Evolutionary conservation across 495 filamentous ascomycete species (phyloP).

Genomic region (Aspergillus cristatus): DNA sequence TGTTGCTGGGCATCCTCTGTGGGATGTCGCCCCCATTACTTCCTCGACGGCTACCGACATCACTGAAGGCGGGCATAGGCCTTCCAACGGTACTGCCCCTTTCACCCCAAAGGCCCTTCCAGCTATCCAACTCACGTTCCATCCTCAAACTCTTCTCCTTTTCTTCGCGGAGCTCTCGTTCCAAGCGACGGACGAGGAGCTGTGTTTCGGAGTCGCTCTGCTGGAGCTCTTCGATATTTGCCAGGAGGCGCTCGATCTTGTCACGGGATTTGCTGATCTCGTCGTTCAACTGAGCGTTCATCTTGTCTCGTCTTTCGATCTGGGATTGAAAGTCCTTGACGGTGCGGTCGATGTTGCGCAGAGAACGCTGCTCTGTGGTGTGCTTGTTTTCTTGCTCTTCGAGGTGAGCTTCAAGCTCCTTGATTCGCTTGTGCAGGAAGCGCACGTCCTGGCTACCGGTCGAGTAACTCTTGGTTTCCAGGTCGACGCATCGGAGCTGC

Average conservation of each 20-base stretch:
- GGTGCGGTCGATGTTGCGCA: conserved; percentile 88
- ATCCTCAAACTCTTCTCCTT: conserved; percentile 71
- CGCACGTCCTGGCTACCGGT: conserved; percentile 89
- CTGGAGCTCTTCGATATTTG: conserved; percentile 89
- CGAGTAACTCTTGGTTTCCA: conserved; percentile 96
- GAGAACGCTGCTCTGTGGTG: conserved; percentile 69
- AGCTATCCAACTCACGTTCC: conserved; percentile 81
- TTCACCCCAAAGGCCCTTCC: conserved; percentile 68
- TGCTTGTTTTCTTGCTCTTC: conserved; percentile 74
- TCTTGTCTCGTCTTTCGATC: conserved; percentile 86
- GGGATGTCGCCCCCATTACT: conserved; percentile 32
- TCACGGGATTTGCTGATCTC: conserved; percentile 78
- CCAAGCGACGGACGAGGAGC: conserved; percentile 69
- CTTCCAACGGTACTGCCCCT: conserved; percentile 32
- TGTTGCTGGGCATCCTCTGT: conserved; percentile 41
- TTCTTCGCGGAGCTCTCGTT: conserved; percentile 86
- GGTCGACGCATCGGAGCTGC: conserved; percentile 79
- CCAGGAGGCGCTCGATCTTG: conserved; percentile 78
- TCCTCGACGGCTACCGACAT: conserved; percentile 31
- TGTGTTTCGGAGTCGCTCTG: conserved; percentile 71
- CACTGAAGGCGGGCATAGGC: conserved; percentile 26
- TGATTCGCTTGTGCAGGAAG: conserved; percentile 88
- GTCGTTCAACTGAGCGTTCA: conserved; percentile 65
- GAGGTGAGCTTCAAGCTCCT: conserved; percentile 93
- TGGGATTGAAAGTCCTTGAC: conserved; percentile 90